Evolutionary conservation across 495 filamentous ascomycete species (phyloP).

Genomic region (Hypoxylon perforatum): DNA sequence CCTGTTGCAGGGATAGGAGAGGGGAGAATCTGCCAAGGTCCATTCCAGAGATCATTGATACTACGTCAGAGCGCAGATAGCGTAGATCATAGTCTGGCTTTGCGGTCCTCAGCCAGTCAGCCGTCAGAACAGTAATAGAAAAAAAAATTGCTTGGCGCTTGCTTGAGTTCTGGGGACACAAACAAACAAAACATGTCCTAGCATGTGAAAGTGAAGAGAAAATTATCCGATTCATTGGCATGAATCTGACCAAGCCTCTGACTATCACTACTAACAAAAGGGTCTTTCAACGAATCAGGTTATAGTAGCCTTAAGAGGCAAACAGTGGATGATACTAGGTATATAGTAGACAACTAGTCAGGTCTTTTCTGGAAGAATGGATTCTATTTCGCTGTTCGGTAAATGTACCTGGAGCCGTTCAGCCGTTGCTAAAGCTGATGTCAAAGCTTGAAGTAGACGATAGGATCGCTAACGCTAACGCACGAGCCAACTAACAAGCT

Average conservation of each 20-base stretch:
- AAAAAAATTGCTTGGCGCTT: background rate
- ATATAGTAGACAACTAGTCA: background rate
- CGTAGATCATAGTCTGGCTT: background rate
- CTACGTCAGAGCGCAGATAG: constrained; percentile 37
- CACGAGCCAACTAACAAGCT: background rate
- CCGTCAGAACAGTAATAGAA: background rate
- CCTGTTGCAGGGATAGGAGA: constrained; percentile 26
- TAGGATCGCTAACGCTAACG: too few relatives aligned
- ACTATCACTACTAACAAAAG: background rate
- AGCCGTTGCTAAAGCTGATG: background rate
- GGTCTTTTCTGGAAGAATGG: background rate
- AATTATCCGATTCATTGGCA: background rate
- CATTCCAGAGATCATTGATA: constrained; percentile 29
- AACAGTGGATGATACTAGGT: background rate
- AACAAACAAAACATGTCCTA: constrained; percentile 13
- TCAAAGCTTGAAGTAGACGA: background rate
- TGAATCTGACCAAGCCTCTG: background rate
- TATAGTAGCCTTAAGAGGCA: background rate
- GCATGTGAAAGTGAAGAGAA: constrained; percentile 22
- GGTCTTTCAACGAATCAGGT: background rate
- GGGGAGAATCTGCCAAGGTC: constrained; percentile 32
- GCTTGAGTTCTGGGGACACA: background rate
- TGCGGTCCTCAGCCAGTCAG: background rate
- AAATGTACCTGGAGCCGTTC: background rate
- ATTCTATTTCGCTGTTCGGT: background rate